Evolutionary conservation across 2,329 filamentous ascomycete species (phyloP), one percentile per base, ranked within the genome.

Genomic region (Alternaria sp.): DNA sequence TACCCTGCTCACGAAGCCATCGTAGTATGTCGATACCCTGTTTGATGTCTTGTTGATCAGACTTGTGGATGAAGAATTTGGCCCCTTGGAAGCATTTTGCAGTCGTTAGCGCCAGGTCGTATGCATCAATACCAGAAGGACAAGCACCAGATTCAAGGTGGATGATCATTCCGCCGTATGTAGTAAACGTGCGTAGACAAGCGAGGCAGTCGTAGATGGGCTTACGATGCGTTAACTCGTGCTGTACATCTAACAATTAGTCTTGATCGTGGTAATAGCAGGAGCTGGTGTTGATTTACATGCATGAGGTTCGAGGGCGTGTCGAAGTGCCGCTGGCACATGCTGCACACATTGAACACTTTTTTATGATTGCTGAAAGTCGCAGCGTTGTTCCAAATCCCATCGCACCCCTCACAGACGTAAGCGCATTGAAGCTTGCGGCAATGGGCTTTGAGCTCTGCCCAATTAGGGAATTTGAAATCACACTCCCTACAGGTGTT

Each of bases 41-140:
- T 3, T 28, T 37, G 24, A 51, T 21, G 34, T 21, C 48, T 4
- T 39, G 24, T 37, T 3, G 48, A 8, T 51, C 48, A 5, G 24
- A n/a, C 13, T 51, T 28, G 34, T 39, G 2, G 1, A 28, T 39
- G 11, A 51, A 51, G 7, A 37, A 51, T 36, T 14, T 51, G 34
- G 5, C 48, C 8, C 66, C 69, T 23, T 67, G 57, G 29, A 48
- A 60, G 44, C 65, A 69, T 13, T 45, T 42, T 5, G 66, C 67
- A 13, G 66, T 61, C 7, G 58, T 49, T n/a, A 63, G 28, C 29
- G 66, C 66, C 21, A 70, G 26, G 17, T 61, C 54, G 21, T 60
- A n/a, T 13, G 39, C 24, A 26, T 65, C 23, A 4, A 37, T 54
- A 21, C 33, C 3, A 24, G 53, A 56, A 6, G 51, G 3, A 24